phyloP scores from a whole-genome alignment of 306 rosid genomes.

The Dryas drummondii region DNA sequence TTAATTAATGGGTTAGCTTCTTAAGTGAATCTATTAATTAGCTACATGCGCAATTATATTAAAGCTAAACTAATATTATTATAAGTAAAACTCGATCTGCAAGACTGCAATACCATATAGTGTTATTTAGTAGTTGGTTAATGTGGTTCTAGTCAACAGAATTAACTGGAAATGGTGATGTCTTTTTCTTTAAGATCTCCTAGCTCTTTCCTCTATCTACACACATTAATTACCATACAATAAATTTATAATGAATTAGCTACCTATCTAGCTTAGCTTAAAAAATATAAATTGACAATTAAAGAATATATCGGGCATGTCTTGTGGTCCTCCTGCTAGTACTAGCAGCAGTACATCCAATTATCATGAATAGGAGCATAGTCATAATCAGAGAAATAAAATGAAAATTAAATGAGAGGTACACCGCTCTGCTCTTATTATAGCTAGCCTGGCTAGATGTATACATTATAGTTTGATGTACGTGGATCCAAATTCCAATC shows the following conservation, averaged over 20 bases:
- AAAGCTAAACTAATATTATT: too few species aligned
- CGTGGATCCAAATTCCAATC: too few species aligned
- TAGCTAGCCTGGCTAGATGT: too few species aligned
- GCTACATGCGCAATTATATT: too few species aligned
- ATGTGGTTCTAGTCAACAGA: not conserved
- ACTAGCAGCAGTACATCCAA: constrained; percentile 8
- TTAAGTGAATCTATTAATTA: not conserved
- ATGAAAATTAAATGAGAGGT: constrained; percentile 31
- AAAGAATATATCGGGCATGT: not conserved
- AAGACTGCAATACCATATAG: too few species aligned
- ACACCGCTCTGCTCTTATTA: too few species aligned
- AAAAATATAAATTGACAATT: not conserved
- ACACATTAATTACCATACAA: too few species aligned
- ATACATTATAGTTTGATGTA: too few species aligned
- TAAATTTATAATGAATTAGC: not conserved
- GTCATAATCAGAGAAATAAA: constrained; percentile 39
- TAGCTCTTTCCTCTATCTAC: not conserved
- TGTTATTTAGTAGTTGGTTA: too few species aligned
- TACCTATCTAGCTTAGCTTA: too few species aligned
- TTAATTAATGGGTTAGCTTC: not conserved
- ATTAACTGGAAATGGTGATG: not conserved
- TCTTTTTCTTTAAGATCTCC: not conserved
- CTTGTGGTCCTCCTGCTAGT: constrained; percentile 37
- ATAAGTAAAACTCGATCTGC: too few species aligned
- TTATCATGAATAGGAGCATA: constrained; percentile 8